phyloP scores from a whole-genome alignment of 2,329 filamentous ascomycete species.

The Aureobasidium namibiae region DNA sequence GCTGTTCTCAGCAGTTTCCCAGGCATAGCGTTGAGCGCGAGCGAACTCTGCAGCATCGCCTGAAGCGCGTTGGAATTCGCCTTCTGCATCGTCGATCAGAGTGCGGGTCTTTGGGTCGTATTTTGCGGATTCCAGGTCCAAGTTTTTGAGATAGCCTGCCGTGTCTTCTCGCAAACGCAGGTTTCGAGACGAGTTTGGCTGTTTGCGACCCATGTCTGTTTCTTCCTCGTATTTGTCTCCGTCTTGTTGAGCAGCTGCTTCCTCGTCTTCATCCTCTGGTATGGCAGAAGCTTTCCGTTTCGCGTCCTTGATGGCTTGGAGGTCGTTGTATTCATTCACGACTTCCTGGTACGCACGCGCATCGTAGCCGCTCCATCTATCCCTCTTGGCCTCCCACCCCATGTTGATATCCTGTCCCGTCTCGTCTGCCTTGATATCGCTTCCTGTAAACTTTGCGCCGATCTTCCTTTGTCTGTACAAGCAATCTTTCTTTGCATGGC shows the following conservation, averaged over 20 bases:
- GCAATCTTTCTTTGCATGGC: constrained; percentile 92
- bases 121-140: constrained; percentile 92
- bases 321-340: constrained; percentile 80
- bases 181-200: constrained; percentile 83
- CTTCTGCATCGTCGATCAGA: constrained; percentile 87
- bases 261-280: constrained; percentile 26
- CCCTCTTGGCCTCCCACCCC: constrained; percentile 94
- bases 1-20: constrained; percentile 83
- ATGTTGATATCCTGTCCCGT: constrained; percentile 74
- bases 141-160: constrained; percentile 88
- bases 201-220: constrained; percentile 90
- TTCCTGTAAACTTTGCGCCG: constrained; percentile 86
- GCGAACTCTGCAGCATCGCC: constrained; percentile 93
- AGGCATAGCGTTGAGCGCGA: constrained; percentile 78
- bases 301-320: constrained; percentile 63
- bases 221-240: constrained; percentile 77
- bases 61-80: constrained; percentile 80
- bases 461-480: constrained; percentile 78
- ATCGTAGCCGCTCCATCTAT: constrained; percentile 98
- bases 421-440: constrained; percentile 90
- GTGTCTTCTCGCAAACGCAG: constrained; percentile 91
- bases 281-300: constrained; percentile 19
- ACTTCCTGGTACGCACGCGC: constrained; percentile 74
- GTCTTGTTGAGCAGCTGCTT: constrained; percentile 43
- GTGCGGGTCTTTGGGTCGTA: constrained; percentile 95